phyloP scores from a whole-genome alignment of 116 monocot species.

The Cymodocea nodosa region DNA sequence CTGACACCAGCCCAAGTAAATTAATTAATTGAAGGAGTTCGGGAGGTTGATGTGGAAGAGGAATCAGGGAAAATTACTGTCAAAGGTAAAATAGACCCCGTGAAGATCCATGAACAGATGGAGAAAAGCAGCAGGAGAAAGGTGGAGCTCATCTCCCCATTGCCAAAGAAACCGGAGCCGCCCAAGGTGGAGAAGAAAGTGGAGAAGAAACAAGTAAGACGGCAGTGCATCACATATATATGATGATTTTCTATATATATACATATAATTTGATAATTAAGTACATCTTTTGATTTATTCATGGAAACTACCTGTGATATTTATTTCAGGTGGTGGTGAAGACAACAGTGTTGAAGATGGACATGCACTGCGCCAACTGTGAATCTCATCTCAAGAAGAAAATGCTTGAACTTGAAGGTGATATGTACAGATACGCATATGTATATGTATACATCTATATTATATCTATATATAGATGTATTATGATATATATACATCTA shows the following conservation, averaged over 20 bases:
- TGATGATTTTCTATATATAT: too few species aligned
- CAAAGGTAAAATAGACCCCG: constrained; percentile 45
- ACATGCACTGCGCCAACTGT: constrained; percentile 53
- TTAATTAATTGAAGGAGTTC: constrained; percentile 69
- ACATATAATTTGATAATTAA: neutral
- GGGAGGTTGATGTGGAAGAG: constrained; percentile 47
- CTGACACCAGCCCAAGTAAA: too few species aligned
- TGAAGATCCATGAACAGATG: constrained; percentile 33
- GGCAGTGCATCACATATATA: neutral
- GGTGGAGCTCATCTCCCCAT: constrained; percentile 46
- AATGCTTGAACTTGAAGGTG: constrained; percentile 51
- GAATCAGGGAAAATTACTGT: constrained; percentile 42
- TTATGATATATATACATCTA: too few species aligned
- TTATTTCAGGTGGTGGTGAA: constrained; percentile 19
- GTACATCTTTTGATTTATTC: neutral
- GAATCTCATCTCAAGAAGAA: constrained; percentile 30
- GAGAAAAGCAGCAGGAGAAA: constrained; percentile 44
- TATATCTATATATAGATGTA: too few species aligned
- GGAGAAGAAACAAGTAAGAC: constrained; percentile 35
- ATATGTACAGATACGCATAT: neutral
- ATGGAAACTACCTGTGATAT: neutral
- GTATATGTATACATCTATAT: neutral
- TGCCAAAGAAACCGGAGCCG: constrained; percentile 33
- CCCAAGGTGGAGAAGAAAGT: constrained; percentile 22
- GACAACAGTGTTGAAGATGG: constrained; percentile 44